Conservation (phyloP, 2,329 filamentous ascomycete species). For the Cercospora sp. region DNA sequence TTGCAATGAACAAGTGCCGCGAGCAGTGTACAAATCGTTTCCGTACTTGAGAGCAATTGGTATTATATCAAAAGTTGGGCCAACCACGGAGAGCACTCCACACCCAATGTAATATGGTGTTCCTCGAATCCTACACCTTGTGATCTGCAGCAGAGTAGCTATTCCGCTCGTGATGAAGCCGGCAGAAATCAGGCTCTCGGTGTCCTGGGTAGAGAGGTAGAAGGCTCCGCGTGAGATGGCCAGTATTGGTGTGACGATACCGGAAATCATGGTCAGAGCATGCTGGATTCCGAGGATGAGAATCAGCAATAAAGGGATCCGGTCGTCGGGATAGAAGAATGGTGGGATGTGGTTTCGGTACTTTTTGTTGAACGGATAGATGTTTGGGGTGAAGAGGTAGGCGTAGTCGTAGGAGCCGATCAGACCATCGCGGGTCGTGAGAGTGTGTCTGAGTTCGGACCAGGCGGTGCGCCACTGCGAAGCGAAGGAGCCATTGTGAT, state of each 20-base stretch:
- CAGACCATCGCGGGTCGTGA: slow-evolving; percentile 25
- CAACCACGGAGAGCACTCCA: slow-evolving; percentile 22
- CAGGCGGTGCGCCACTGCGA: slow-evolving; percentile 12
- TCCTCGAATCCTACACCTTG: slow-evolving; percentile 16
- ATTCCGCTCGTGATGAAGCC: slow-evolving; percentile 28
- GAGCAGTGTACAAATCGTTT: slow-evolving; percentile 15
- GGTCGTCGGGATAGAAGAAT: slow-evolving; percentile 28
- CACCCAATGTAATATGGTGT: slow-evolving; percentile 24
- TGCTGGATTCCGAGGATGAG: slow-evolving; percentile 27
- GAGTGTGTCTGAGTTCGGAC: slow-evolving; percentile 22
- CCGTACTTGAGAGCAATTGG: slow-evolving; percentile 26
- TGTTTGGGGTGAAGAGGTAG: slow-evolving; percentile 29
- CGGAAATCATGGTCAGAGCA: slow-evolving; percentile 26
- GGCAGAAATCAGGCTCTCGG: slow-evolving; percentile 24
- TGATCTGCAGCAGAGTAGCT: slow-evolving; percentile 25
- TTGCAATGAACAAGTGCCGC: slow-evolving; percentile 10
- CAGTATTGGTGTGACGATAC: slow-evolving; percentile 26
- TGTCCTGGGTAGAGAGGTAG: slow-evolving; percentile 21
- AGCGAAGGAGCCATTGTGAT: not conserved
- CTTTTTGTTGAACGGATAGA: slow-evolving; percentile 24
- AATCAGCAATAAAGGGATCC: slow-evolving; percentile 27
- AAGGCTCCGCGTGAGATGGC: slow-evolving; percentile 23
- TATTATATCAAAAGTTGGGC: slow-evolving; percentile 28
- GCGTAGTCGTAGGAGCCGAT: slow-evolving; percentile 27
- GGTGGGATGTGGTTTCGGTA: slow-evolving; percentile 24